A percentile compares a stretch with the other conserved stretches of the same genome.
phyloP scores from a whole-genome alignment of 176 grass and related monocot genomes.

The Pontederia crassipes region DNA sequence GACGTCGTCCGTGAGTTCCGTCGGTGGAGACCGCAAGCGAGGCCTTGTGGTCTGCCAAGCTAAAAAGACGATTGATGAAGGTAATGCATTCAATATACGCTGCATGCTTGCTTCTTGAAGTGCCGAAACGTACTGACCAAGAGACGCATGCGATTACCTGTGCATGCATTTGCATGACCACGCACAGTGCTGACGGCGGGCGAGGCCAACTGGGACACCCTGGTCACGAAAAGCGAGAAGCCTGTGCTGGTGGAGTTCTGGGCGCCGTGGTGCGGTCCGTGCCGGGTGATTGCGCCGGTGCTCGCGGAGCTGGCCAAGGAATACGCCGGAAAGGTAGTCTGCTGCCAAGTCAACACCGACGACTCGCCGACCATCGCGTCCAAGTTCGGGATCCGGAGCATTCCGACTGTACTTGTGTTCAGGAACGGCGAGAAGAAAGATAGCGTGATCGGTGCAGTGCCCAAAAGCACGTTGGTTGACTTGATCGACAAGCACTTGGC shows the following conservation, averaged over 20 bases:
- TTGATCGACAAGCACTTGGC: slow-evolving; percentile 67
- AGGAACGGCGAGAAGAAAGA: slow-evolving; percentile 87
- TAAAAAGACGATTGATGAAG: slow-evolving; percentile 74
- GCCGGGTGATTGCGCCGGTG: slow-evolving; percentile 86
- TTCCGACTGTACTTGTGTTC: slow-evolving; percentile 92
- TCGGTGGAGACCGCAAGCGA: slow-evolving; percentile 12
- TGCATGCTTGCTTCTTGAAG: background rate
- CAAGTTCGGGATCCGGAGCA: slow-evolving; percentile 76
- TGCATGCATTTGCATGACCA: background rate
- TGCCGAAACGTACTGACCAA: background rate
- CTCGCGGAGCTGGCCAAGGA: slow-evolving; percentile 85
- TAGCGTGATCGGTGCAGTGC: slow-evolving; percentile 80
- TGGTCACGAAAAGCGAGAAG: slow-evolving; percentile 46
- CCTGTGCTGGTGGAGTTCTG: slow-evolving; percentile 97
- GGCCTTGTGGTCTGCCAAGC: slow-evolving; percentile 46
- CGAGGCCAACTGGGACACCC: slow-evolving; percentile 58
- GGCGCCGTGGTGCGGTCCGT: slow-evolving; percentile 98
- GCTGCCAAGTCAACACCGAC: slow-evolving; percentile 92
- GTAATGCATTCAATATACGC: slow-evolving; percentile 14
- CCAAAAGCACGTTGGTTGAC: slow-evolving; percentile 46
- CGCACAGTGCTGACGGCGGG: slow-evolving; percentile 52
- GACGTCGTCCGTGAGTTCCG: background rate
- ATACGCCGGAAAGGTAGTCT: slow-evolving; percentile 66
- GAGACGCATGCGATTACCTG: too few relatives aligned
- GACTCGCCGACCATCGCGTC: slow-evolving; percentile 61